These are phyloP conservation scores for Mycena rosella DNA, from an alignment of 768 basidiomycete species.

Conservation along the genomic window DNA sequence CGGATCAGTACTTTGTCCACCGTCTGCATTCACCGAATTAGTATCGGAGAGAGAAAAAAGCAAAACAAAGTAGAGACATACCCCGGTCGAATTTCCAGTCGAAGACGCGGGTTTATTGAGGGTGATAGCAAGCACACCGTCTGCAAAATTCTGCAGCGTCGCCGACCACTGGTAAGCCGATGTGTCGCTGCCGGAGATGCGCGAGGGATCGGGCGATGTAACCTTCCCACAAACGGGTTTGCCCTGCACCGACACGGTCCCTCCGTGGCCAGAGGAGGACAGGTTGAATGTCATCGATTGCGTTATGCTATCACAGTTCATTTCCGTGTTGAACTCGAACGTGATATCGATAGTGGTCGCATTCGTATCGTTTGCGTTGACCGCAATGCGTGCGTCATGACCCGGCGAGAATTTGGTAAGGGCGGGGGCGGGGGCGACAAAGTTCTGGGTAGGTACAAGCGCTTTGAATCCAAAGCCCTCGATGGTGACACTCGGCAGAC, in stretches of 20 bases:
- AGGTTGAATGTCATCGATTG: conserved; percentile 73
- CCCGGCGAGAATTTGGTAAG: conserved; percentile 88
- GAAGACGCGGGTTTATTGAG: conserved; percentile 67
- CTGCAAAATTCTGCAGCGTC: conserved; percentile 80
- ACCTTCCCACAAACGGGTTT: conserved; percentile 63
- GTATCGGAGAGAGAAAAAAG: conserved; percentile 15
- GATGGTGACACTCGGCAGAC: conserved; percentile 74
- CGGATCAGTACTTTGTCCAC: conserved; percentile 84
- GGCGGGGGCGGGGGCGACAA: conserved; percentile 78
- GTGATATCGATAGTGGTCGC: conserved; percentile 74
- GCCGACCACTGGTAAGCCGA: conserved; percentile 82
- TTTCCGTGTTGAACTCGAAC: conserved; percentile 82
- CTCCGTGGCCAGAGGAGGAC: conserved; percentile 74
- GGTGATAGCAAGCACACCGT: conserved; percentile 84
- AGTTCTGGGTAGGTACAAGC: conserved; percentile 75
- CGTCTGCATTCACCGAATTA: conserved; percentile 52
- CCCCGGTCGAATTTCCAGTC: conserved; percentile 64
- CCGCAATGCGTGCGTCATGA: conserved; percentile 82
- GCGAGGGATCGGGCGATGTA: conserved; percentile 60
- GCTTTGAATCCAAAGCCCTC: conserved; percentile 86
- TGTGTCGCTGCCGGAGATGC: conserved; percentile 64
- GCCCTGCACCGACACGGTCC: conserved; percentile 63
- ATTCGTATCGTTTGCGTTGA: conserved; percentile 58
- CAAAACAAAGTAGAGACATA: conserved; percentile 49
- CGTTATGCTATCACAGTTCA: conserved; percentile 82